Evolutionary conservation across 805 yeast species (phyloP), one percentile per base, ranked within the genome.

Genomic region (Candida maltosa): DNA sequence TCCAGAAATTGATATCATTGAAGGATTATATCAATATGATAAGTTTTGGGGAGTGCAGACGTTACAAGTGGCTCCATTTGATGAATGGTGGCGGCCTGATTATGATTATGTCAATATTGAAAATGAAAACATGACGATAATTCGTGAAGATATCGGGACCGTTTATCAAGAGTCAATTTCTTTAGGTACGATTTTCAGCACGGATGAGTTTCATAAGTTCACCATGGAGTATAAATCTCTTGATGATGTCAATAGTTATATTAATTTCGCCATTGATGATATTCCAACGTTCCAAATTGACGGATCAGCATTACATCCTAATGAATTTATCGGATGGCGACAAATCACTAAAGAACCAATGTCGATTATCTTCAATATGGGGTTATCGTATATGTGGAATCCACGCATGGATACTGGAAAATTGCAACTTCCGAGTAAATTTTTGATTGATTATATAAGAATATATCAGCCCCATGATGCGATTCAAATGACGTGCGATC

Each of bases 11-110:
- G 58, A 53, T 43, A 44, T 48, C 14, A 37, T 51, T 23, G 58
- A 54, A 38, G 55, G 50, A 32, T 41, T 46, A 16, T 34, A 44
- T 30, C 49, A 42, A 15, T 19, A 37, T 29, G 39, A 35, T 17
- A 26, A 36, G 29, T 26, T 42, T 38, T 24, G 11, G 25, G 49
- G 50, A 11, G 51, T 69, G 10, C 73, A 67, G 43, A 63, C 73
- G 1, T 45, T 56, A 31, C 70, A 68, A 39, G 54, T 64, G n/a
- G 70, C 72, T 4, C 70, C 73, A 8, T 60, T 63, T 45, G 73
- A 68, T 38, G 52, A 64, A 17, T 65, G 71, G 70, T 63, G 61
- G 49, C 46, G 56, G 38, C 70, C 72, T 4, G 69, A 65, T 38
- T 64, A 64, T 42, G 51, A 56, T 30, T 63, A 52, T 31, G 45